Conservation (phyloP, 495 filamentous ascomycete species). For the Neurospora sp. region DNA sequence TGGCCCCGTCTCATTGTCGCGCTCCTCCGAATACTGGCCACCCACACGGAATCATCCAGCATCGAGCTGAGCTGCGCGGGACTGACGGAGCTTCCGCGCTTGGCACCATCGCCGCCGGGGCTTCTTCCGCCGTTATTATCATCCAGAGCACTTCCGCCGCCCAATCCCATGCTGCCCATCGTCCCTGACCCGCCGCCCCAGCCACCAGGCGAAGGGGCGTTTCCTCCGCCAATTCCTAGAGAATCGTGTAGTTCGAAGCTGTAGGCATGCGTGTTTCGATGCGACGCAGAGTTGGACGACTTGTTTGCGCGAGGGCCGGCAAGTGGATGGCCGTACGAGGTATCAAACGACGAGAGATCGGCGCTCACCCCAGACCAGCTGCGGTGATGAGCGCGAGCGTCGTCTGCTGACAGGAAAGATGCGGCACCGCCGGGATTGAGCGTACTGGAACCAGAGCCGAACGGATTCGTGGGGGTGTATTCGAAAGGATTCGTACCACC, state of each 20-base stretch:
- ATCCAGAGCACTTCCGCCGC: slow-evolving; percentile 3
- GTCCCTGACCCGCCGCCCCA: slow-evolving; percentile 10
- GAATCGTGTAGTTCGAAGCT: slow-evolving; percentile 36
- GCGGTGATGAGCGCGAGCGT: slow-evolving; percentile 23
- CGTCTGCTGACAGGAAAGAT: slow-evolving; percentile 26
- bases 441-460: slow-evolving; percentile 13
- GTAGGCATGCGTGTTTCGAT: slow-evolving; percentile 24
- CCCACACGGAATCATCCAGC: slow-evolving; percentile 81
- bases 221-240: neutral
- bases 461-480: neutral
- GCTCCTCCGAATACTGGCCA: slow-evolving; percentile 80
- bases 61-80: slow-evolving; percentile 70
- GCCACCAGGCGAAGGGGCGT: slow-evolving; percentile 31
- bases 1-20: slow-evolving; percentile 56
- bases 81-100: slow-evolving; percentile 59
- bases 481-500: neutral
- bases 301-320: slow-evolving; percentile 24
- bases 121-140: slow-evolving; percentile 19
- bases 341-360: slow-evolving; percentile 33
- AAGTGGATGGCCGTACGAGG: slow-evolving; percentile 32
- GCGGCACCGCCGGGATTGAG: neutral
- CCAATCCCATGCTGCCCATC: neutral
- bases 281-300: slow-evolving; percentile 14
- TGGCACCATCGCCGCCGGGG: slow-evolving; percentile 27
- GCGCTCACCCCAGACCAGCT: slow-evolving; percentile 29